phyloP scores from a whole-genome alignment of 2,329 filamentous ascomycete species.

The Verticillium klebahnii region DNA sequence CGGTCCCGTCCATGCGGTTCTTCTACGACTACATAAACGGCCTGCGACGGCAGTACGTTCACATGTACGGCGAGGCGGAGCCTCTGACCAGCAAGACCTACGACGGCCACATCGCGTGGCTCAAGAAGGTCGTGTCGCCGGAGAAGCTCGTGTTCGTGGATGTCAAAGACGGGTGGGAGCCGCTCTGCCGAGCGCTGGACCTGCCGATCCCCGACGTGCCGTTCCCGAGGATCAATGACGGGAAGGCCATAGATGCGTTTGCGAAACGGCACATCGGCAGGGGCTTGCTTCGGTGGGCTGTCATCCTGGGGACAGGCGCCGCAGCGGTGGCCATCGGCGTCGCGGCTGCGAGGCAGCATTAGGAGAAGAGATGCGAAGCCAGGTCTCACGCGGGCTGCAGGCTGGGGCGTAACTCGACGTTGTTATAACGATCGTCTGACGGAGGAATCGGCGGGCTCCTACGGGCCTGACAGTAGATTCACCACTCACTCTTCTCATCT shows the following conservation, averaged over 20 bases:
- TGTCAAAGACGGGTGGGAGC: constrained; percentile 25
- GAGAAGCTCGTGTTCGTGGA: constrained; percentile 20
- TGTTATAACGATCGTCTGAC: too few species aligned
- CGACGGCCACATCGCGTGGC: constrained; percentile 2
- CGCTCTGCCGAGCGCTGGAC: constrained; percentile 24
- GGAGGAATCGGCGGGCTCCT: too few species aligned
- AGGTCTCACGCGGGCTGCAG: too few species aligned
- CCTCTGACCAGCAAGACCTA: neutral
- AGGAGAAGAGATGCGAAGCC: too few species aligned
- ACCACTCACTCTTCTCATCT: too few species aligned
- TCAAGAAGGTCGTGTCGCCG: constrained; percentile 14
- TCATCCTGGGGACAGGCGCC: neutral
- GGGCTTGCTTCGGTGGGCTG: constrained; percentile 1
- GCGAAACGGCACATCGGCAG: constrained; percentile 3
- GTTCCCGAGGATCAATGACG: constrained; percentile 23
- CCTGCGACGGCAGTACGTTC: constrained; percentile 4
- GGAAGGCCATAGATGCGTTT: constrained; percentile 8
- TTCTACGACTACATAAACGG: constrained; percentile 11
- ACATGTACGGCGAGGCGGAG: neutral
- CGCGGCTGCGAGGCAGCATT: too few species aligned
- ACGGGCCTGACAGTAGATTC: too few species aligned
- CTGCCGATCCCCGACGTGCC: constrained; percentile 21
- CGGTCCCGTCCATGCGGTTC: constrained; percentile 11
- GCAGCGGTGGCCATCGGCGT: neutral
- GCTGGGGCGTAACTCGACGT: too few species aligned